Base-by-base conservation (phyloP, 164 flowering plant genomes). In the Aristolochia contorta region DNA sequence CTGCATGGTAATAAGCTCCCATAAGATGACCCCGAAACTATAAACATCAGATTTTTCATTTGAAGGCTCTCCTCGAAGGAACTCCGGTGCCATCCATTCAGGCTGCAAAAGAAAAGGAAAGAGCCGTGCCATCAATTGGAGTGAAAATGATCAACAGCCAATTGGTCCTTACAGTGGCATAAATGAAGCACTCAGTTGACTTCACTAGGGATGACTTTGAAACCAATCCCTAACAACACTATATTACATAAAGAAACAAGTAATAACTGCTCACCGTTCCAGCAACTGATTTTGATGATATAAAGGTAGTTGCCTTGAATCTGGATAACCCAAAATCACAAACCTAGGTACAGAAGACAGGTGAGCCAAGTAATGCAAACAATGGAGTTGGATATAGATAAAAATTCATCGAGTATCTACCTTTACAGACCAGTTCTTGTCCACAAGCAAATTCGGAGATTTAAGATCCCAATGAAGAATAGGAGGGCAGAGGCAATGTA, bases 11-110 rank as follows among this genome's bases (percentile, higher is more conserved):
- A 86, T 79, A 59, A 92, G 93, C 72, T 92, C 97, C 98, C 97
- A 93, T 23, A 89, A 71, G 65, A 93, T 85, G 23, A 93, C 98
- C n/a, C 98, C 96, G 62, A 86, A 93, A 72, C 97, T 90, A 68
- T 83, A 93, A 46, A 93, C 97, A 74, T 93, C 98, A 57, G 97
- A 87, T 56, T 87, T 93, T 74, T 93, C 97, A 72, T 89, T 81
- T 24, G 94, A 74, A 21, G 97, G 97, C 71, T 90, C 97, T 53
- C 96, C 97, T 25, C 97, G 96, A 57, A 90, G 96, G 61, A 93
- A 89, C 63, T 92, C 98, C 54, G 98, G 98, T 70, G 96, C 98
- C 98, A 92, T 92, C 98, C 98, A 92, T 77, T 89, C 98, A 14
- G 98, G 98, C 98, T 92, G 87, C 73, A 79, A 76, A 48, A 57